phyloP scores from a whole-genome alignment of 2,329 filamentous ascomycete species.

The Aschersonia sp. region DNA sequence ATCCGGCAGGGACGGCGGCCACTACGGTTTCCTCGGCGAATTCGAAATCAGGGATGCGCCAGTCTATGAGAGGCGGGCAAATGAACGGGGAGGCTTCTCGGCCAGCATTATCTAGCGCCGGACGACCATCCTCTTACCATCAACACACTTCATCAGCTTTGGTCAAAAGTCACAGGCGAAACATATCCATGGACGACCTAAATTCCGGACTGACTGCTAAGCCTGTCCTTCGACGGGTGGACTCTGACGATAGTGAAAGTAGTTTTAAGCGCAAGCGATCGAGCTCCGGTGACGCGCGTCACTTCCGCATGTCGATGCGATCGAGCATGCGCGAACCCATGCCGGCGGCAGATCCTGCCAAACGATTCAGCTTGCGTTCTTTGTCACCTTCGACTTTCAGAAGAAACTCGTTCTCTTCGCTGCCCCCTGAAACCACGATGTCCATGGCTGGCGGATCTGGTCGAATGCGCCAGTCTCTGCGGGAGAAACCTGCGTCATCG shows the following conservation, averaged over 20 bases:
- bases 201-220: conserved; percentile 10
- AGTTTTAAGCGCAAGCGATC: conserved; percentile 61
- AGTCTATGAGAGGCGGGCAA: conserved; percentile 10
- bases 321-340: conserved; percentile 10
- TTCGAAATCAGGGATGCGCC: conserved; percentile 8
- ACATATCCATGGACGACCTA: conserved; percentile 11
- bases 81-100: conserved; percentile 2
- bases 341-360: conserved; percentile 22
- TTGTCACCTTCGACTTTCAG: conserved; percentile 48
- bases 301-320: conserved; percentile 65
- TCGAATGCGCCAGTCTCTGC: conserved; percentile 31
- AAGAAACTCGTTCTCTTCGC: conserved; percentile 23
- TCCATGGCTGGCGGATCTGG: conserved; percentile 7
- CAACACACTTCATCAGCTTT: conserved; percentile 6
- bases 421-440: conserved; percentile 19
- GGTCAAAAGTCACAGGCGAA: conserved; percentile 9
- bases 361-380: conserved; percentile 57
- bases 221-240: conserved; percentile 32
- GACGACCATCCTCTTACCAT: conserved; percentile 17
- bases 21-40: not conserved
- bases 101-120: conserved; percentile 4
- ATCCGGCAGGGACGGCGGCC: not conserved
- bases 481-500: conserved; percentile 19
- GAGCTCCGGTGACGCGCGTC: conserved; percentile 30
- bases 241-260: conserved; percentile 59